These are phyloP conservation scores for Suillus tomentosus DNA, from an alignment of 768 basidiomycete species.

Conservation along the genomic window DNA sequence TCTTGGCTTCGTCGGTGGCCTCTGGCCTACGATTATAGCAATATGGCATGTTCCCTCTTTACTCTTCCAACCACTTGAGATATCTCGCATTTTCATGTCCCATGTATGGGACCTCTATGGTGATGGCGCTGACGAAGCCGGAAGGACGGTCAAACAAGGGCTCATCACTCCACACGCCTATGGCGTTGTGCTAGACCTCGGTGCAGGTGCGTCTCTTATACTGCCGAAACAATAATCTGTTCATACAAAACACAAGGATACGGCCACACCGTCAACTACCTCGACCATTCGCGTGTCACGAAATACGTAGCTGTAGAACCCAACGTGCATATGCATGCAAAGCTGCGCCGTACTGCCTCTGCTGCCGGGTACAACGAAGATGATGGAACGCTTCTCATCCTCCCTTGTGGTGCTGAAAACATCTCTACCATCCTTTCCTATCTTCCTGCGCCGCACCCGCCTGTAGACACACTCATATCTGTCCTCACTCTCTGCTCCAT, in stretches of 20 bases:
- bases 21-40: constrained; percentile 48
- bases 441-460: constrained; percentile 32
- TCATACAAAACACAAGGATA: constrained; percentile 43
- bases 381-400: constrained; percentile 55
- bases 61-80: constrained; percentile 42
- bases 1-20: constrained; percentile 37
- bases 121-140: constrained; percentile 45
- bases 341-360: constrained; percentile 51
- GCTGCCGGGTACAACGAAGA: constrained; percentile 54
- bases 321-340: constrained; percentile 61
- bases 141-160: constrained; percentile 40
- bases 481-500: constrained; percentile 69
- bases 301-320: constrained; percentile 77
- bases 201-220: constrained; percentile 51
- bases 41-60: constrained; percentile 44
- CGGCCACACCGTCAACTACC: constrained; percentile 64
- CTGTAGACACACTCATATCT: constrained; percentile 64
- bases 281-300: constrained; percentile 54
- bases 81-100: constrained; percentile 60
- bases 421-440: constrained; percentile 46
- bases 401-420: constrained; percentile 67
- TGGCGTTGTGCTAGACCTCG: constrained; percentile 68
- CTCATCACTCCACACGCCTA: constrained; percentile 57
- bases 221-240: not conserved
- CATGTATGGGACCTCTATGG: constrained; percentile 58